Percentiles rank a stretch among this genome's conserved stretches.
These are phyloP conservation scores for Amphirosellinia nigrospora DNA, from an alignment of 495 filamentous ascomycete species.

Conservation along the genomic window DNA sequence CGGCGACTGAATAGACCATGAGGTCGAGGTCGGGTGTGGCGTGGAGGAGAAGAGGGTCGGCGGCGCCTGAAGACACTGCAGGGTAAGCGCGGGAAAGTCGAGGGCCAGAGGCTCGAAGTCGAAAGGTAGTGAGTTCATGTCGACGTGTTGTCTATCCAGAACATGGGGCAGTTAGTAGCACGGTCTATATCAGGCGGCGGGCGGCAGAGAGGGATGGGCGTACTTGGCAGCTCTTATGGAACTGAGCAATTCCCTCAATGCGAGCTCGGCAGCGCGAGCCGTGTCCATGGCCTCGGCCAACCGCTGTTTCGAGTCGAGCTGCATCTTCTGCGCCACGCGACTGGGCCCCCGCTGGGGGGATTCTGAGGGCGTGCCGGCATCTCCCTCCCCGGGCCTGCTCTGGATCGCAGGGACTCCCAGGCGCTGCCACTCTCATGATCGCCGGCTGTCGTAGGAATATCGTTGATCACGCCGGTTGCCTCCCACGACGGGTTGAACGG, in stretches of 20 bases:
- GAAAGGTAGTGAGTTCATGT: conserved; percentile 64
- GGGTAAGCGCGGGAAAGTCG: conserved; percentile 79
- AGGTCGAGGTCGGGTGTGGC: conserved; percentile 69
- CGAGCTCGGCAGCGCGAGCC: conserved; percentile 79
- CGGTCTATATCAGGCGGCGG: conserved; percentile 1
- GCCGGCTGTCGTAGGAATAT: conserved; percentile 59
- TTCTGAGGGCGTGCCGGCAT: conserved; percentile 11
- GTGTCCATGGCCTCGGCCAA: conserved; percentile 70
- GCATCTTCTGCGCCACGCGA: conserved; percentile 58
- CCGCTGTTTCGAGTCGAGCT: conserved; percentile 64
- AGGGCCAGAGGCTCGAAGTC: conserved; percentile 82
- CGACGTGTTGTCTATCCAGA: conserved; percentile 51
- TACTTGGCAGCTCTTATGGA: conserved; percentile 84
- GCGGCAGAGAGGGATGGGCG: conserved; percentile 28
- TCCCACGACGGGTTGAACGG: conserved; percentile 69
- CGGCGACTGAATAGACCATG: conserved; percentile 78
- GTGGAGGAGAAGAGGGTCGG: conserved; percentile 74
- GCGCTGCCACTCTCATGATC: conserved; percentile 23
- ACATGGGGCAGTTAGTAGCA: conserved; percentile 28
- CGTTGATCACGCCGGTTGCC: conserved; percentile 81
- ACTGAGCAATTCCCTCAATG: conserved; percentile 77
- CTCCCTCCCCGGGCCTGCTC: conserved; percentile 12
- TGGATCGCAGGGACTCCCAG: conserved; percentile 22
- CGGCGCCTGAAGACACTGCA: conserved; percentile 79
- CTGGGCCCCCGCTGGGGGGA: conserved; percentile 47